Evolutionary conservation across 257 asterid species (phyloP), one percentile per base, ranked within the genome.

Genomic region (Sherardia arvensis): DNA sequence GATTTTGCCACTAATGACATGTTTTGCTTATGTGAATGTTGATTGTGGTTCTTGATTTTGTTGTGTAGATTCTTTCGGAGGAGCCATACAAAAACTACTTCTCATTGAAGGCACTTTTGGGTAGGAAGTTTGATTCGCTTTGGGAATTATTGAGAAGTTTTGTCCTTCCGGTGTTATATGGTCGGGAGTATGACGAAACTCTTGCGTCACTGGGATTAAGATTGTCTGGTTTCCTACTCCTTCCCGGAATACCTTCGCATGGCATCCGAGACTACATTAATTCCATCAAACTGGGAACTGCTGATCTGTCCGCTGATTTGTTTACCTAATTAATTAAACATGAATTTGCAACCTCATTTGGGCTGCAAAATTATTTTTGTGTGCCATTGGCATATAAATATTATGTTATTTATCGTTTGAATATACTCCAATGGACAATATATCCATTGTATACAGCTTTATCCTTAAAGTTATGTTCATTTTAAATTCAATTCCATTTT

Each of bases 81-180:
- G 81, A 70, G 55, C 77, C 80, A 65, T 7, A 25, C 48, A 81
- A 71, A 68, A 82, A 81, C 40, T 81, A 77, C 55, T 83, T 79
- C 15, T 67, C 74, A 0, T 14, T 68, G 1, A 26, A 59, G 3
- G 65, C 66, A 3, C 1, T 78, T 18, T 23, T 83, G 29, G 62
- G 55, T 2, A 74, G 38, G 71, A 77, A 77, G 58, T 53, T 69
- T 10, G 84, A 88, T 73, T 78, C 79, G 10, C 1, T 80, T 8
- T 85, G 94, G 91, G 94, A 88, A 65, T 9, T 88, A 23, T 70
- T 74, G 20, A 77, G 94, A 72, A 60, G 96, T 63, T 77, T 82
- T 73, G 26, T 82, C 49, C 87, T 85, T 53, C 80, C 87, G 0
- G 36, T 11, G 34, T 38, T 74, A 66, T 71, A 61, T 22, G 96